Evolutionary conservation across 345 rosid species (phyloP), one percentile per base, ranked within the genome.

Genomic region (Syzygium aqueum): DNA sequence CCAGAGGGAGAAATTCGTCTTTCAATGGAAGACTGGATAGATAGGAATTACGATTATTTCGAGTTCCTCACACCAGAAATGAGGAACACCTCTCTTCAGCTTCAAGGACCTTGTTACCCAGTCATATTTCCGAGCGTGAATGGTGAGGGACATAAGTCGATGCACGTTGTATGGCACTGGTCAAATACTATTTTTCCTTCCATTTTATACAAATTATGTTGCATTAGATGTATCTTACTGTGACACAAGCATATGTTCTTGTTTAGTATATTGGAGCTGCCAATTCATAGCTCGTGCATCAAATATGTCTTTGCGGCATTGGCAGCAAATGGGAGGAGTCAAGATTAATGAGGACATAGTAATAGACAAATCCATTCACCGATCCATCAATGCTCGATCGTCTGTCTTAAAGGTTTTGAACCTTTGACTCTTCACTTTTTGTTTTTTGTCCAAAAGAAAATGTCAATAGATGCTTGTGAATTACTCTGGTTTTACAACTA

Each of bases 41-140:
- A 95, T 87, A 95, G 96, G 90, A 94, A 94, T 86, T 97, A 95
- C 8, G 98, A 97, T 91, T 97, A 97, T 91, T 97, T 91, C 90
- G 98, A 97, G 87, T 94, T 97, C 89, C 98, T 97, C 87, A 94
- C 98, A 59, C 96, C 96, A 10, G 99, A 95, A 88, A 96, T 97
- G 99, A 91, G 98, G 57, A 97, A 97, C 90, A 86, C 95, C 1
- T 97, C 99, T 88, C 97, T 95, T 88, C 99, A 94, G 89, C 99
- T 97, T 89, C 98, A 93, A 89, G 99, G 99, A 90, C 99, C 99
- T 86, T 97, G 99, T 89, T 97, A 97, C 91, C 99, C 99, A 51
- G 92, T 97, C 57, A 93, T 97, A 85, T 96, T 96, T 92, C 98
- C 99, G 19, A 96, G 93, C 86, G 95, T 96, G 12, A 97, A 97